Percentiles rank a stretch among this genome's conserved stretches.
Conservation (phyloP, 176 grass and related monocot genomes). For the Zizania latifolia region DNA sequence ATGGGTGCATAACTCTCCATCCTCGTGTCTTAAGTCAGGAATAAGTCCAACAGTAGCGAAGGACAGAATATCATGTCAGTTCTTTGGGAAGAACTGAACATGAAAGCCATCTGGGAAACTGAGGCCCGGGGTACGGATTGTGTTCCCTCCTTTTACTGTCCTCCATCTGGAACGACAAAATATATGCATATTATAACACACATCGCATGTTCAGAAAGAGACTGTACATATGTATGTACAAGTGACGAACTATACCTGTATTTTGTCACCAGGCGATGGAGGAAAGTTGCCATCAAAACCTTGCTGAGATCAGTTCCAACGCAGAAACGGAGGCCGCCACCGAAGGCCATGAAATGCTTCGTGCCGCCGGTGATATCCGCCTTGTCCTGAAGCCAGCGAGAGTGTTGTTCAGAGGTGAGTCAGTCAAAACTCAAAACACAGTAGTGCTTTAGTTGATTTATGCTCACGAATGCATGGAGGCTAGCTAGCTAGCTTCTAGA, state of each 20-base stretch:
- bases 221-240: not conserved
- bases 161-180: slow-evolving; percentile 41
- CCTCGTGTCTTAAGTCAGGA: no score
- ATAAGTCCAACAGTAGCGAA: no score
- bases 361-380: slow-evolving; percentile 46
- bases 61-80: not conserved
- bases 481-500: not conserved
- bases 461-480: not conserved
- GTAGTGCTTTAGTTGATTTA: not conserved
- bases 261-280: slow-evolving; percentile 72
- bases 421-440: not conserved
- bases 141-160: slow-evolving; percentile 69
- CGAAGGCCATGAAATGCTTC: slow-evolving; percentile 77
- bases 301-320: slow-evolving; percentile 69
- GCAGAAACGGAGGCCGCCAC: slow-evolving; percentile 65
- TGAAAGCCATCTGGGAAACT: slow-evolving; percentile 63
- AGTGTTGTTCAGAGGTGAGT: slow-evolving; percentile 2
- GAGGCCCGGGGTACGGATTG: slow-evolving; percentile 62
- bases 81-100: slow-evolving; percentile 62
- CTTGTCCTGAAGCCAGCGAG: slow-evolving; percentile 33
- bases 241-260: slow-evolving; percentile 46
- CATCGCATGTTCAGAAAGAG: not conserved
- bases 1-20: no score
- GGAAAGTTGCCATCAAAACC: slow-evolving; percentile 70
- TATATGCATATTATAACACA: not conserved